A percentile compares a stretch with the other conserved stretches of the same genome.
These are phyloP conservation scores for Cutaneotrichosporon mucoides DNA, from an alignment of 1,284 basidiomycete species.

Conservation along the genomic window DNA sequence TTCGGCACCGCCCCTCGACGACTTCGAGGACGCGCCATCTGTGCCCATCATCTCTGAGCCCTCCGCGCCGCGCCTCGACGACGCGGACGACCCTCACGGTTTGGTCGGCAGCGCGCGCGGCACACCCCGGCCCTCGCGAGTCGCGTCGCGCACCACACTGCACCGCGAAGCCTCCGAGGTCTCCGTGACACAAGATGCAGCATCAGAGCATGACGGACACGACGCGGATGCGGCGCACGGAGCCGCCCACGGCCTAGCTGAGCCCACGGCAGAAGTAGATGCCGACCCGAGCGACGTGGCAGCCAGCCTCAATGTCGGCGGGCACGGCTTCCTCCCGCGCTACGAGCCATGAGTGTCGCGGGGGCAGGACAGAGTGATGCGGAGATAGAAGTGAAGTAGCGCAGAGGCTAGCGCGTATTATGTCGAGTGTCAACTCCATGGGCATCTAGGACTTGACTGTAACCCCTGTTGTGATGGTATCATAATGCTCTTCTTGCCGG, in stretches of 20 bases:
- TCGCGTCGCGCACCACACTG: too few relatives aligned
- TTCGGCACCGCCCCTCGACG: conserved; percentile 24
- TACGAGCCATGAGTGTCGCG: conserved; percentile 13
- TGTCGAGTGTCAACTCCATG: background rate
- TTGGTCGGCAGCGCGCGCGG: background rate
- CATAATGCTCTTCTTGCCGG: background rate
- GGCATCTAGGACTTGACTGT: background rate
- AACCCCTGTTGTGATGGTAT: background rate
- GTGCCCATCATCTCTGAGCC: conserved; percentile 16
- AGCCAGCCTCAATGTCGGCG: conserved; percentile 12
- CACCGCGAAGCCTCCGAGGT: too few relatives aligned
- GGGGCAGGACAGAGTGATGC: background rate
- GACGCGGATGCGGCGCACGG: too few relatives aligned
- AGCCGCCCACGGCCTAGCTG: background rate
- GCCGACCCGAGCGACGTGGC: conserved; percentile 3
- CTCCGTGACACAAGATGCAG: too few relatives aligned
- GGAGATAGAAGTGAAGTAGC: too few relatives aligned
- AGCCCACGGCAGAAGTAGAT: background rate
- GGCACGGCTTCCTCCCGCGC: conserved; percentile 12
- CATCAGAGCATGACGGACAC: too few relatives aligned
- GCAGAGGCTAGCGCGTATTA: background rate
- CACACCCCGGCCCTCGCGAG: too few relatives aligned
- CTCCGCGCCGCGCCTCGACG: background rate
- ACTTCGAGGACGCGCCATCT: conserved; percentile 22
- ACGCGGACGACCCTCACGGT: background rate